Evolutionary conservation across 2,329 filamentous ascomycete genomes (phyloP), one percentile per base, ranked within the genome.

Genomic region (Lizonia empirigonia): DNA sequence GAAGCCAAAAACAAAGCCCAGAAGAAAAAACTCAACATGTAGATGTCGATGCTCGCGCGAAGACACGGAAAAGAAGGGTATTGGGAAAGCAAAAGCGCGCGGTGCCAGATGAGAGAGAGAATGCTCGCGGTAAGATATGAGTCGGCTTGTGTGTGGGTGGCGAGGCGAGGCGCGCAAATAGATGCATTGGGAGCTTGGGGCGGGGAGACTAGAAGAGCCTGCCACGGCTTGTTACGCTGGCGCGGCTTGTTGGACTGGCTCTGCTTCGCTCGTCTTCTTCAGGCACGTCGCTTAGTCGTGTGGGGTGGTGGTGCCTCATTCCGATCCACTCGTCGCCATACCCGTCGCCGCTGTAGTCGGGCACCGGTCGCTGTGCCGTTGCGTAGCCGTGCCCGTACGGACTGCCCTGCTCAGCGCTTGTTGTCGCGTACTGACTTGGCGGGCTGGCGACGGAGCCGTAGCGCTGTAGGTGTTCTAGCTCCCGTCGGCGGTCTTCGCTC

Each of bases 401-500:
- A 12, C 39, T 44, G 15, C 35, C 44, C 27, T 44, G 39, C 15
- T 53, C 50, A 6, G 60, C 64, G 45, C 55, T 60, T 2, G 66
- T 68, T 1, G 68, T 67, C 1, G 63, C 60, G 44, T 69, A 69
- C 19, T 59, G 56, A 20, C 62, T 58, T 15, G 55, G 70, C 44
- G 60, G 72, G 27, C 59, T 65, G 16, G 65, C 60, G 29, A 67
- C 58, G 5, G 70, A 67, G 33, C 77, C 77, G 51, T 80, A 81
- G 35, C 72, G 72, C 36, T 75, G 74, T 20, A 76, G 65, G 44
- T 78, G 76, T 55, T 78, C 76, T n/a, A 75, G 70, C 62, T 81
- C 78, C 7, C 75, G 74, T 7, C 75, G 77, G 2, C 77, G 73
- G 53, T 81, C 80, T 27, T 79, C 80, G 38, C 77, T 73, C 13